A percentile compares a stretch with the other conserved stretches of the same genome.
phyloP scores from a whole-genome alignment of 441 rosid genomes.

The Populus tomentosa region DNA sequence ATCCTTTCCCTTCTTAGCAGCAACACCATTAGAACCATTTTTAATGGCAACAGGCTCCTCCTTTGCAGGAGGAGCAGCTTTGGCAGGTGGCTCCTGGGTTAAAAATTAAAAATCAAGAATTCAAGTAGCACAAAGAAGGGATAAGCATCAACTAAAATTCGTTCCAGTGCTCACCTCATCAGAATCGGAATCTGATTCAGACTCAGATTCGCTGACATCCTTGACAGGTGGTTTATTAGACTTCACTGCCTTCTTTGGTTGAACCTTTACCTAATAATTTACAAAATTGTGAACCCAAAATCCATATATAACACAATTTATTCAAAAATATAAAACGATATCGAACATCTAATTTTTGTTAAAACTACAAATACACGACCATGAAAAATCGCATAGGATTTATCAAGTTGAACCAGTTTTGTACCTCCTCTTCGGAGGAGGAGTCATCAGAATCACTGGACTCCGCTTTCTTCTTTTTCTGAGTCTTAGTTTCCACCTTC shows the following conservation, averaged over 20 bases:
- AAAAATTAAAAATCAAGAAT: background rate
- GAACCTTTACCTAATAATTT: background rate
- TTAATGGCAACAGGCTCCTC: slow-evolving; percentile 8
- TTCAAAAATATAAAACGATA: too few species aligned
- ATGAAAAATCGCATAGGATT: background rate
- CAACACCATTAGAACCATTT: slow-evolving; percentile 3
- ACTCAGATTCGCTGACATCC: slow-evolving; percentile 2
- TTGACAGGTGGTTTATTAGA: background rate
- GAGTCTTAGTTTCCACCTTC: slow-evolving; percentile 42
- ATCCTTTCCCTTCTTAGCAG: slow-evolving; percentile 14
- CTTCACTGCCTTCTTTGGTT: background rate
- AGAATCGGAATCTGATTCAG: slow-evolving; percentile 32
- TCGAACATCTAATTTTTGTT: background rate
- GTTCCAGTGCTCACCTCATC: slow-evolving; percentile 32
- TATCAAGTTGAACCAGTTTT: background rate
- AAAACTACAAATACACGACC: too few species aligned
- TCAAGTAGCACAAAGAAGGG: background rate
- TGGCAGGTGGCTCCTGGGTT: background rate
- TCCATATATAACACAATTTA: too few species aligned
- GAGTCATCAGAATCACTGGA: slow-evolving; percentile 45
- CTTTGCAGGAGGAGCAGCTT: slow-evolving; percentile 1
- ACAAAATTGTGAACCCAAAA: background rate
- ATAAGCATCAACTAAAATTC: background rate
- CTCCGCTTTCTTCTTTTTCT: slow-evolving; percentile 48
- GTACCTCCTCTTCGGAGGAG: slow-evolving; percentile 60